Base-by-base conservation (phyloP, 306 rosid genomes). In the Gillenia trifoliata region DNA sequence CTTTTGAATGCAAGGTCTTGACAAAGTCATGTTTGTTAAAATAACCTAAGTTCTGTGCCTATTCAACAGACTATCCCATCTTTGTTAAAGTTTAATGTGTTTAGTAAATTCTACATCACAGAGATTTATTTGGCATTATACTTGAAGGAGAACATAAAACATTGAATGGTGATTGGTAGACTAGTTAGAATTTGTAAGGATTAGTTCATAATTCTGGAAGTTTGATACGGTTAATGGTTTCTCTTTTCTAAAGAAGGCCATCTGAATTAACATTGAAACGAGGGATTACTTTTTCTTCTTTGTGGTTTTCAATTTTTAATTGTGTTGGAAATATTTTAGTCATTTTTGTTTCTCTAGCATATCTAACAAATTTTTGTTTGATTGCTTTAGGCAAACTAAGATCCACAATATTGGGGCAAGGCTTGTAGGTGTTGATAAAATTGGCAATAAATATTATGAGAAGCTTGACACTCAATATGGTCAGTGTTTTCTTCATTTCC, bases 401-500 rank as follows among this genome's bases (percentile, higher is more conserved):
- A 95, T 95, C 88, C 99, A 95, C 78, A 92, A 89, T 76, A 90
- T 95, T 47, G 96, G 97, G 74, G 98, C 96, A 41, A 92, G 52
- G 43, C 87, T 94, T 64, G 96, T 94, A 73, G 98, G 99, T 78
- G 91, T 92, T 80, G 99, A 94, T 85, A 87, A 92, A 73, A 75
- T 86, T 81, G 99, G 99, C 49, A 94, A 92, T 81, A 92, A 92
- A 85, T 94, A 94, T 72, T 94, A 86, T 59, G 92, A 94, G 96
- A 90, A 64, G 38, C 88, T 88, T 28, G 85, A 84, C 75, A 61
- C 45, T 49, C 96, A 89, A 73, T 86, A 56, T 81, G 99, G 99
- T 94, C 50, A 79, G 96, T 84, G 28, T 62, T 76, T 45, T 67
- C 22, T 56, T 40, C 75, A 33, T 13, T 66, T 33, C 49, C 5